These are phyloP conservation scores for Hibiscus syriacus DNA, from an alignment of 345 rosid species.

Conservation along the genomic window DNA sequence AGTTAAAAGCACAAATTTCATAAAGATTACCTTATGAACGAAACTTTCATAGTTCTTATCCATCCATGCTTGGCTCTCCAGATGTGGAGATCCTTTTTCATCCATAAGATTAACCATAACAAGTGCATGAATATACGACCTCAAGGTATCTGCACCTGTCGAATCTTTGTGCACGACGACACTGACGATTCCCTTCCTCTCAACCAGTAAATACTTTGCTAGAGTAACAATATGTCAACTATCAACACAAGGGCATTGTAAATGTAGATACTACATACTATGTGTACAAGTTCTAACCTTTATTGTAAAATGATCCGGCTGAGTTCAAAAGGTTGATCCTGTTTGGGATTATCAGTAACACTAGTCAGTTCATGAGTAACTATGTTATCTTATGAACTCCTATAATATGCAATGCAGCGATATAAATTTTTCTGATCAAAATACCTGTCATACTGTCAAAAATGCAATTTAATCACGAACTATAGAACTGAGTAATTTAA, in stretches of 20 bases:
- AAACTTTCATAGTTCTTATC: constrained; percentile 41
- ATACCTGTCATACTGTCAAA: neutral
- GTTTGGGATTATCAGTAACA: constrained; percentile 20
- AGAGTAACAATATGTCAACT: neutral
- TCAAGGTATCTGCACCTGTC: no score
- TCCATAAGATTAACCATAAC: neutral
- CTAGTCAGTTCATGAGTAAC: constrained; percentile 10
- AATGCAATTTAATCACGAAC: no score
- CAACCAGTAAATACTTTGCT: constrained; percentile 65
- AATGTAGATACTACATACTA: neutral
- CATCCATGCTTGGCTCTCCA: neutral
- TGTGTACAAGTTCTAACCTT: constrained; percentile 29
- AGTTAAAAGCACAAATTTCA: neutral
- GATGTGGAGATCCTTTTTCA: neutral
- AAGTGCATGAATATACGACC: neutral
- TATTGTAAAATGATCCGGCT: no score
- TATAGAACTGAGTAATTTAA: no score
- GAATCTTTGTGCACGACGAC: no score
- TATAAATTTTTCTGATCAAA: no score
- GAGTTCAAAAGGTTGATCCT: no score
- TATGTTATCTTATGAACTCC: neutral
- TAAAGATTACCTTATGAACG: constrained; percentile 50
- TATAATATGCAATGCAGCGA: no score
- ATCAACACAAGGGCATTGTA: no score
- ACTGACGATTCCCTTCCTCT: constrained; percentile 37